Evolutionary conservation across 192 early-diverging fungal species (phyloP), one percentile per base, ranked within the genome.

Genomic region (Pilobolus umbonatus): DNA sequence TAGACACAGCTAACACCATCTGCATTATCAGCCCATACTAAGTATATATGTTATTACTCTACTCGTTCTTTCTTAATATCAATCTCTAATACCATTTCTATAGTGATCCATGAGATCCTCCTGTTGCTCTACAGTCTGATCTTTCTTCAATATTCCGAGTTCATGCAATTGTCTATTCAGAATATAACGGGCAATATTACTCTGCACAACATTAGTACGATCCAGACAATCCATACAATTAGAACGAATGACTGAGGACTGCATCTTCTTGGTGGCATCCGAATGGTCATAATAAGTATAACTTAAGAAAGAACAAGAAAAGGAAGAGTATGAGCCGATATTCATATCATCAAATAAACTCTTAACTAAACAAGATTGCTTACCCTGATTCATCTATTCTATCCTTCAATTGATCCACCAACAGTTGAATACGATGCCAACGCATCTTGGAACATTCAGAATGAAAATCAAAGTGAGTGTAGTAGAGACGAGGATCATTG

Each of bases 161-260:
- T 85, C 79, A 6, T 81, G 76, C 25, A 98, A 75, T 76, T 96
- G 91, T 45, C 68, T 59, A 34, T 80, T 81, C 48, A 99, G 75
- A 1, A 88, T 68, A 44, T 68, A 72, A 25, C 86, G 79, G 11
- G 94, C 92, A 29, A 99, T 71, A 31, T 94, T 88, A 24, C 87
- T 89, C 65, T 99, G 98, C 15, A 98, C 94, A 22, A 99, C 98
- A 65, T 99, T 99, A 26, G 98, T 99, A 61, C 98, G 87, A 67
- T 99, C 98, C 36, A 99, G 74, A 70, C 98, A 99, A 75, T 99
- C 98, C 89, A 99, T 96, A 74, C 98, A 99, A 69, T 99, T 99
- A 2, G 95, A 88, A 47, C 98, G 88, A 31, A 94, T 76, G 12
- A 96, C 88, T 8, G 90, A 92, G 4, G 71, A 75, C 60, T 99